These are phyloP conservation scores for Lactarius akahatsu DNA, from an alignment of 768 basidiomycete species.

Conservation along the genomic window DNA sequence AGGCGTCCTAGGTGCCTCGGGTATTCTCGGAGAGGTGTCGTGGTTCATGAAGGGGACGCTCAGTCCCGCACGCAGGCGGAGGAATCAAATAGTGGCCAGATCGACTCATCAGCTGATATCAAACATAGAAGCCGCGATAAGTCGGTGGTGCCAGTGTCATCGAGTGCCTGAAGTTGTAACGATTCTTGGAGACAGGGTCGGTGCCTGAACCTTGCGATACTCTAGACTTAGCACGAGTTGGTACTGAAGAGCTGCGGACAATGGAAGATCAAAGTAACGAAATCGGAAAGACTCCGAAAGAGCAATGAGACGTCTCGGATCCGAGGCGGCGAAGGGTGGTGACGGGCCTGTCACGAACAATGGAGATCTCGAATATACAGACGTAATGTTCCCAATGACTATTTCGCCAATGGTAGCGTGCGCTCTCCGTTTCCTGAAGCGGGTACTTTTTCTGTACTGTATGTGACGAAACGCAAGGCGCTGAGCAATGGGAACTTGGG, in stretches of 20 bases:
- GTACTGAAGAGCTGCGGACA: neutral
- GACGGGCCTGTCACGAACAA: neutral
- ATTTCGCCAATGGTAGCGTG: neutral
- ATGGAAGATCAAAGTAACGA: neutral
- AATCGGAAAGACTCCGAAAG: neutral
- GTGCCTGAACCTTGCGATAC: neutral
- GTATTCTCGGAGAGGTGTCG: neutral
- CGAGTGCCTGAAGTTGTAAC: neutral
- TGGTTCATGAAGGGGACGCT: neutral
- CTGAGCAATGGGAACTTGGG: neutral
- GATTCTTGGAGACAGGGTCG: neutral
- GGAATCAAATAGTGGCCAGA: neutral
- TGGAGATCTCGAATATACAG: neutral
- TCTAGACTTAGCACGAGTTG: neutral
- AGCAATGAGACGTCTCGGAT: neutral
- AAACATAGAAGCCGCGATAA: neutral
- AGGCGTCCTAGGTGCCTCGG: neutral
- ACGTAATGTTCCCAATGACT: neutral
- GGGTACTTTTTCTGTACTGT: no score
- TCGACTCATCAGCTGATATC: neutral
- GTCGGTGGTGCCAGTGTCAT: slow-evolving; percentile 2
- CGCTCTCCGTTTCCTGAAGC: neutral
- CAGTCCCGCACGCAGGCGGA: neutral
- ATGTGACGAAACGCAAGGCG: slow-evolving; percentile 2
- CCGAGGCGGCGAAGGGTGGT: neutral